Base-by-base conservation (phyloP, 2,329 filamentous ascomycete genomes). In the Nothophaeocryptopus gaeumannii region DNA sequence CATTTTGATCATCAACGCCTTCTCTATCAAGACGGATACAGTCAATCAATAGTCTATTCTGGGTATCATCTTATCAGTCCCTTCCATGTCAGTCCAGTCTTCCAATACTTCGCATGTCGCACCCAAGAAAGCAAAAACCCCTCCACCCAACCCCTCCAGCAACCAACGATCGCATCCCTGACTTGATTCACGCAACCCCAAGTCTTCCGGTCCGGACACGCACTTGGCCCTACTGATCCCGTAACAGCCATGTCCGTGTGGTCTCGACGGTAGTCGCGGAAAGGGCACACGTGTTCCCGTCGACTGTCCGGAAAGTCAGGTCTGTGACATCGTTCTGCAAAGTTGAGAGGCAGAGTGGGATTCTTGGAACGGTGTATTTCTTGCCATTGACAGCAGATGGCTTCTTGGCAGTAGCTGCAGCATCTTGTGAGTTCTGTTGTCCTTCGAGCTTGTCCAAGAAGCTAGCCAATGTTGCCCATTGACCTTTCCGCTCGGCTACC, bases 281-380 rank as follows among this genome's bases (percentile, higher is more conserved):
- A 12, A 65, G 34, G 35, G 38, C 51, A 47, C 30, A 58, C 9
- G 42, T 55, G 31, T 30, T 42, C 35, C 31, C 45, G 37, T 56
- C 52, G 30, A 56, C 43, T 15, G 32, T 14, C 2, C 50, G 53
- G 42, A 64, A 60, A 13, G 33, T 52, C 48, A 66, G 49, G 26
- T 59, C 54, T n/a, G 49, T 61, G 35, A 65, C 50, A 20, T 58
- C 57, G 30, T 60, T 59, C 15, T 56, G 51, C 33, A 66, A 34
- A 2, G 62, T 66, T 32, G 54, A 60, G 26, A 66, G 41, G 40
- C 61, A 64, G 9, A 63, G 44, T n/a, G 63, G 63, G 8, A 65
- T 54, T 20, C 63, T 54, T 4, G 55, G 59, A 13, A 64, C 51
- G 3, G 32, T 51, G 43, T 58, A 47, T 39, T 58, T 55, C 26